Conservation (phyloP, 257 asterid species). For the Solanum tarapatanum region DNA sequence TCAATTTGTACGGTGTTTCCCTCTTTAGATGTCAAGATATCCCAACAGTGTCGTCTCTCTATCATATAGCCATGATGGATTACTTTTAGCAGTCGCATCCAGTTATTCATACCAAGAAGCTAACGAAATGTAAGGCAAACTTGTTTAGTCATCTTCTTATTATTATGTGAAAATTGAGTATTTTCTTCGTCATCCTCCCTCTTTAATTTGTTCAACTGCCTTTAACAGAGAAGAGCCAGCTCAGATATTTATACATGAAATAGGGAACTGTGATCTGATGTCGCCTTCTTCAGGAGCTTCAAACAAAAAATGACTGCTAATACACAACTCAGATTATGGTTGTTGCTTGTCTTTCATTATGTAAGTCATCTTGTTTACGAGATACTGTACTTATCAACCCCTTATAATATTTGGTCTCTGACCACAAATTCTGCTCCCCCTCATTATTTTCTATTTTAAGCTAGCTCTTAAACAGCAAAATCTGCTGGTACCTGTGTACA, state of each 20-base stretch:
- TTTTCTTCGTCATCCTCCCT: background rate
- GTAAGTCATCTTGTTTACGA: background rate
- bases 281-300: slow-evolving; percentile 10
- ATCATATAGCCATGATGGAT: slow-evolving; percentile 66
- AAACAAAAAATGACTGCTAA: slow-evolving; percentile 7
- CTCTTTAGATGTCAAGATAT: slow-evolving; percentile 47
- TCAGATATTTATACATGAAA: slow-evolving; percentile 43
- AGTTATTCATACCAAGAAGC: slow-evolving; percentile 73
- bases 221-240: slow-evolving; percentile 62
- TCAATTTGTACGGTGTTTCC: background rate
- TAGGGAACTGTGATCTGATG: slow-evolving; percentile 15
- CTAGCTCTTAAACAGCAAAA: background rate
- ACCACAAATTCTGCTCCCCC: background rate
- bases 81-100: slow-evolving; percentile 69
- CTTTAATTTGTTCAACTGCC: background rate
- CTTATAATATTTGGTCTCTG: background rate
- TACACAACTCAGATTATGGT: background rate
- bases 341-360: background rate
- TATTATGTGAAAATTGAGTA: background rate
- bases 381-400: background rate
- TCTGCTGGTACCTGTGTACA: background rate
- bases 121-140: slow-evolving; percentile 41
- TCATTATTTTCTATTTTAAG: background rate
- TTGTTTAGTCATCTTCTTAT: background rate
- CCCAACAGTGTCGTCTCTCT: slow-evolving; percentile 56